Evolutionary conservation across 345 rosid genomes (phyloP), one percentile per base, ranked within the genome.

Genomic region (Camelina laxa): DNA sequence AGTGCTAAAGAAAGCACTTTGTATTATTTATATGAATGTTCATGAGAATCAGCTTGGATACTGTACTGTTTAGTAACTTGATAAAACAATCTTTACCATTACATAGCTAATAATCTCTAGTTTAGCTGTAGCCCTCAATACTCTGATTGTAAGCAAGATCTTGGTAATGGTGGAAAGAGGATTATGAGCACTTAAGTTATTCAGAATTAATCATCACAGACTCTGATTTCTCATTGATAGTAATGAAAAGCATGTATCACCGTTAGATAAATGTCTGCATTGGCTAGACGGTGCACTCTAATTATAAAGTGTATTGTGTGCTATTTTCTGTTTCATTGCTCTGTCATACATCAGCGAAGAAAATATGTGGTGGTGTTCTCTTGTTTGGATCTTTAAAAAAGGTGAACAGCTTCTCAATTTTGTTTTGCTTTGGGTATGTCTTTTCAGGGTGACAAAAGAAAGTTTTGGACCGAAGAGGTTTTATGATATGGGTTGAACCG

Each of bases 391-490:
- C 19, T 20, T 61, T 36, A 4, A 21, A 33, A 22, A 42, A 61
- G n/a, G 36, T 56, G 38, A 56, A 20, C 33, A 58, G 8, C 9
- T 58, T 58, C 68, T 77, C 31, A 71, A 35, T 15, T 58, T 33
- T 21, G 20, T 65, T 35, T 55, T 62, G 21, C 54, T 15, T 36
- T 61, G 51, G 16, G 21, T 58, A 38, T 42, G 45, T 49, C 20
- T 19, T 65, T 42, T 39, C 73, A 78, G 81, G 73, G 51, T 60
- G 56, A 60, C 30, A n/a, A 41, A 36, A 36, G n/a, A 24, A 27
- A 36, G 41, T 50, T 41, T n/a, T 38, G 74, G 64, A 75, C 20
- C 57, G 14, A 33, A 49, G 53, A 75, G 63, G 63, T 59, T 65
- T 45, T 36, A 57, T 45, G 70, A 31, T 48, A 59, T 47, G 60